A percentile compares a stretch with the other conserved stretches of the same genome.
These are phyloP conservation scores for Aureobasidium sp. DNA, from an alignment of 2,329 filamentous ascomycete species.

Conservation along the genomic window DNA sequence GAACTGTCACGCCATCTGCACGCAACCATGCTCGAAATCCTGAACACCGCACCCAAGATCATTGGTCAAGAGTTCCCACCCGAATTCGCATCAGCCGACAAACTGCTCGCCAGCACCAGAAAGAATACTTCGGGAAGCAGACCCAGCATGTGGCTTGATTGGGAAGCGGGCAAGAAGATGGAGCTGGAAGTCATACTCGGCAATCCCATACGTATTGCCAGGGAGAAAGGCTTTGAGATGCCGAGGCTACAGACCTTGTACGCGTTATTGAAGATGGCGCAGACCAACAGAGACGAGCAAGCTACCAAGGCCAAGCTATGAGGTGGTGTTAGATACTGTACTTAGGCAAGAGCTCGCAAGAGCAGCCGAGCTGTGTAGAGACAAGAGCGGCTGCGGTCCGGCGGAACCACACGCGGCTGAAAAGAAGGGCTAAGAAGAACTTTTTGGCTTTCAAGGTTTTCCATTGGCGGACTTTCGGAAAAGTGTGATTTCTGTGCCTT, in stretches of 20 bases:
- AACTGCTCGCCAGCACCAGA: conserved; percentile 54
- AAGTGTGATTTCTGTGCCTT: neutral
- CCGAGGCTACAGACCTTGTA: conserved; percentile 59
- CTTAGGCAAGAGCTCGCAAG: neutral
- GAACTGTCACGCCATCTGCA: conserved; percentile 55
- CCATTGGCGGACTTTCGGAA: conserved; percentile 2
- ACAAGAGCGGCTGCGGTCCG: neutral
- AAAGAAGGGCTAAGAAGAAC: neutral
- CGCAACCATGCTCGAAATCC: conserved; percentile 62
- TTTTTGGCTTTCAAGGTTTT: neutral
- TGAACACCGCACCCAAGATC: conserved; percentile 54
- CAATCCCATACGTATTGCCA: conserved; percentile 59
- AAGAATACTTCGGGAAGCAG: conserved; percentile 53
- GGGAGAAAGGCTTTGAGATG: conserved; percentile 55
- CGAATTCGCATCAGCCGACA: conserved; percentile 53
- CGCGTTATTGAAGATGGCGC: conserved; percentile 55
- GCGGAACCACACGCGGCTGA: neutral
- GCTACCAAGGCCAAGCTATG: conserved; percentile 2
- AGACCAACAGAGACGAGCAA: conserved; percentile 41
- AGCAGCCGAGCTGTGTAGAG: neutral
- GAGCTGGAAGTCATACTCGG: conserved; percentile 67
- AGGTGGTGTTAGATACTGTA: neutral
- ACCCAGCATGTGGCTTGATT: conserved; percentile 48
- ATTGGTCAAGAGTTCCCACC: conserved; percentile 53
- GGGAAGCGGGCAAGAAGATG: conserved; percentile 52